Conservation (phyloP, 2,329 filamentous ascomycete genomes). For the Cladosporium sp. region DNA sequence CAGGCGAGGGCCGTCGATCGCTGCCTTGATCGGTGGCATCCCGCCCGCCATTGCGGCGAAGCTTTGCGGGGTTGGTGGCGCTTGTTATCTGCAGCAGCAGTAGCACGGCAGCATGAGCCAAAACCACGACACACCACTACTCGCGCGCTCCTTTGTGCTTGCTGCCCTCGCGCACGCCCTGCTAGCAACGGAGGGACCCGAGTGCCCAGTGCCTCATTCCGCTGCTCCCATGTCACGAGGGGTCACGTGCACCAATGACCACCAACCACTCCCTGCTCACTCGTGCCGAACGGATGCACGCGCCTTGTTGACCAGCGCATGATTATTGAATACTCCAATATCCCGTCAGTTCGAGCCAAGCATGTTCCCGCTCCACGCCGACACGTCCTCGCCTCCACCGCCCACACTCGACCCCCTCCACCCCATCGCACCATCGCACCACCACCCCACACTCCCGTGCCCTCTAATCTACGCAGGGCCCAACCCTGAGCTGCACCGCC, state of each 20-base stretch:
- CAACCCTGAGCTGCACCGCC: constrained; percentile 7
- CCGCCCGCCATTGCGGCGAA: neutral
- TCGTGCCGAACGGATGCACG: constrained; percentile 1
- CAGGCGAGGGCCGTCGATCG: constrained; percentile 9
- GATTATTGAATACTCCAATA: too few species aligned
- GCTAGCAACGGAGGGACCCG: neutral
- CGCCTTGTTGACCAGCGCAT: neutral
- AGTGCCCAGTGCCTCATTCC: neutral
- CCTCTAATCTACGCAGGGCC: constrained; percentile 5
- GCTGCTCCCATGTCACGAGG: neutral
- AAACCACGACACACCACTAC: constrained; percentile 1
- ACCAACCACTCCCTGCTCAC: neutral
- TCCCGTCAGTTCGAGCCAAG: too few species aligned
- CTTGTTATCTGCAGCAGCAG: neutral
- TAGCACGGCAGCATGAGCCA: too few species aligned
- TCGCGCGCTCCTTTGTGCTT: neutral
- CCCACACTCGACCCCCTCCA: neutral
- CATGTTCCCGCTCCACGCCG: neutral
- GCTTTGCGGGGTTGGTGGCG: constrained; percentile 7
- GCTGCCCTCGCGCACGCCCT: neutral
- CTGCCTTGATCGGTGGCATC: neutral
- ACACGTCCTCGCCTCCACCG: constrained; percentile 1
- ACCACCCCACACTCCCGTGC: neutral
- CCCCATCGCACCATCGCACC: neutral
- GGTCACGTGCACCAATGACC: constrained; percentile 7